Percentiles rank a stretch among this genome's conserved stretches.
phyloP scores from a whole-genome alignment of 1,284 basidiomycete genomes.

The Apiotrichum brassicae region DNA sequence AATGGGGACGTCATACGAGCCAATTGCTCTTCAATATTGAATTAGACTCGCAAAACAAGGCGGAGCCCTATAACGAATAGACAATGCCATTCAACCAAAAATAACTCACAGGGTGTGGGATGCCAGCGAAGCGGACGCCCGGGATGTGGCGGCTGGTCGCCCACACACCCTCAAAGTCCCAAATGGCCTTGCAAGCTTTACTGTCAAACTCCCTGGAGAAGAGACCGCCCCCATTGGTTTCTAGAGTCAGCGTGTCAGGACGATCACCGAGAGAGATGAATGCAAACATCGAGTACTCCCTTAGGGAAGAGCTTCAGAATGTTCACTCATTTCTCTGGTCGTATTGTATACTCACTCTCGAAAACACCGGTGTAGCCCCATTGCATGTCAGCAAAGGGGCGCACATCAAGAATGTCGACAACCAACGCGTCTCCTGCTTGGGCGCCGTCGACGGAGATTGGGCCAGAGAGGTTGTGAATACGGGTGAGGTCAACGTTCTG shows the following conservation, averaged over 20 bases:
- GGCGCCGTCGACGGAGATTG: slow-evolving; percentile 65
- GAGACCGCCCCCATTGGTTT: slow-evolving; percentile 12
- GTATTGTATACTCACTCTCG: slow-evolving; percentile 7
- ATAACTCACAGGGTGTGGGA: slow-evolving; percentile 57
- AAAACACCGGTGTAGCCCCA: slow-evolving; percentile 66
- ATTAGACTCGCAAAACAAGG: too few relatives aligned
- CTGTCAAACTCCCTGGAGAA: slow-evolving; percentile 36
- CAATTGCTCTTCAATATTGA: too few relatives aligned
- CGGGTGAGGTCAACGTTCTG: slow-evolving; percentile 10
- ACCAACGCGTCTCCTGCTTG: slow-evolving; percentile 72
- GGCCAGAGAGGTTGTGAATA: slow-evolving; percentile 65
- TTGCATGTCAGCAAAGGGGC: slow-evolving; percentile 66
- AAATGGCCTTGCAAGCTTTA: slow-evolving; percentile 67
- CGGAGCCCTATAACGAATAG: too few relatives aligned
- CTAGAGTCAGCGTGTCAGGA: not conserved
- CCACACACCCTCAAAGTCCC: slow-evolving; percentile 66
- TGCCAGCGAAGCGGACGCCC: slow-evolving; percentile 68
- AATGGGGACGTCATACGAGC: too few relatives aligned
- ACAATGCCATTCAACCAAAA: too few relatives aligned
- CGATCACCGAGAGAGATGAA: not conserved
- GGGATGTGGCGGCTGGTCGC: slow-evolving; percentile 67
- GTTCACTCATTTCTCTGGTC: too few relatives aligned
- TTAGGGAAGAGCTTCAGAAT: too few relatives aligned
- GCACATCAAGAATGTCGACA: slow-evolving; percentile 48
- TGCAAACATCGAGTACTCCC: too few relatives aligned